These are phyloP conservation scores for Salmacisia buchloeana DNA, from an alignment of 1,284 basidiomycete species.

Conservation along the genomic window DNA sequence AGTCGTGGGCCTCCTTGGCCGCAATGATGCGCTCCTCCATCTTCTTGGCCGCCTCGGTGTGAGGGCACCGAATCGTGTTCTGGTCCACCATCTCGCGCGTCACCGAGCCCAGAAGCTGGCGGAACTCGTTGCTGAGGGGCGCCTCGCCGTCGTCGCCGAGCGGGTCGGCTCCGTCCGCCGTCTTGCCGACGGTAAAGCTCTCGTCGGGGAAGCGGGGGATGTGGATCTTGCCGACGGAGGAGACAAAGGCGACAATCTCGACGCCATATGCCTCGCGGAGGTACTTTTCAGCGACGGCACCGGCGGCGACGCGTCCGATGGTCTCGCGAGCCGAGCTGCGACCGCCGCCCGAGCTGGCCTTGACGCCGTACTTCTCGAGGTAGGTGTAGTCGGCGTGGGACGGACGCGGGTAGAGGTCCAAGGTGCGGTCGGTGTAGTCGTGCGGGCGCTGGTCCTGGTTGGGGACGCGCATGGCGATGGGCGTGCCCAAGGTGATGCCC, in stretches of 20 bases:
- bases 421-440: conserved; percentile 87
- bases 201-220: conserved; percentile 55
- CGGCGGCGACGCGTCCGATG: conserved; percentile 93
- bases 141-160: conserved; percentile 68
- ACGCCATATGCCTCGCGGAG: conserved; percentile 79
- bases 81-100: conserved; percentile 84
- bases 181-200: conserved; percentile 12
- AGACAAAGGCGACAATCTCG: conserved; percentile 95
- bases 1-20: conserved; percentile 84
- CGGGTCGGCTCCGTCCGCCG: not conserved
- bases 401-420: conserved; percentile 87
- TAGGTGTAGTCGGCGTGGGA: conserved; percentile 99
- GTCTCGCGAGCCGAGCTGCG: conserved; percentile 92
- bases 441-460: conserved; percentile 98
- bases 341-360: conserved; percentile 93
- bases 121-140: conserved; percentile 75
- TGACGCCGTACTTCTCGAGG: conserved; percentile 93
- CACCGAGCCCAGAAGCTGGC: conserved; percentile 70
- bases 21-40: conserved; percentile 92
- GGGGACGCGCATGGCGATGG: conserved; percentile 87
- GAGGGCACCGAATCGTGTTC: conserved; percentile 83
- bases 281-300: conserved; percentile 96
- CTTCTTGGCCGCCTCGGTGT: conserved; percentile 73
- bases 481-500: conserved; percentile 92
- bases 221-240: conserved; percentile 86